These are phyloP conservation scores for Leavenworthia alabamica DNA, from an alignment of 345 rosid species.

Conservation along the genomic window DNA sequence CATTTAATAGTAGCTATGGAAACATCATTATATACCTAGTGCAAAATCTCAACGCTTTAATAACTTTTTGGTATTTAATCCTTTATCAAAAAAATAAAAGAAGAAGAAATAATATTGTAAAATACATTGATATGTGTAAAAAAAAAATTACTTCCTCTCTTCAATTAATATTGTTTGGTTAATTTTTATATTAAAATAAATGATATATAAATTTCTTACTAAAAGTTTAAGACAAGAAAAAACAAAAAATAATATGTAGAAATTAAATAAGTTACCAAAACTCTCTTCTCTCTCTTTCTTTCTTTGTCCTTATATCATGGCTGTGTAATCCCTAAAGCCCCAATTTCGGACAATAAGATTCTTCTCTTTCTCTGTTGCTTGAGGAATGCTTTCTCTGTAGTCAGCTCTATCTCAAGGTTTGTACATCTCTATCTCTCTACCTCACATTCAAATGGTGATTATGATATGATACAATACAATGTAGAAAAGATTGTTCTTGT, in stretches of 20 bases:
- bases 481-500: not conserved
- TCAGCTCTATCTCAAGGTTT: conserved; percentile 23
- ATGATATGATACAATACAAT: not conserved
- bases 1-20: not conserved
- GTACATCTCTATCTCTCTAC: conserved; percentile 13
- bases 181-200: not conserved
- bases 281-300: conserved; percentile 4
- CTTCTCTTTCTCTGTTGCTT: conserved; percentile 13
- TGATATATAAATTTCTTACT: no score
- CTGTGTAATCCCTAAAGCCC: conserved; percentile 43
- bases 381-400: conserved; percentile 34
- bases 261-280: no score
- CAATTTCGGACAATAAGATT: conserved; percentile 32
- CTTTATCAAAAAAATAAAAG: no score
- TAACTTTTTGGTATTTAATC: not conserved
- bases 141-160: not conserved
- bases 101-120: not conserved
- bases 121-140: not conserved
- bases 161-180: not conserved
- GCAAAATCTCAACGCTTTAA: not conserved
- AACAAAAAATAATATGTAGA: no score
- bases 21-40: not conserved
- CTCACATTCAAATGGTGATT: not conserved
- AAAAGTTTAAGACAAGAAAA: no score
- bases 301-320: not conserved